Conservation (phyloP, 139 green algal genomes). For the Zygnema circumcarinatum region DNA sequence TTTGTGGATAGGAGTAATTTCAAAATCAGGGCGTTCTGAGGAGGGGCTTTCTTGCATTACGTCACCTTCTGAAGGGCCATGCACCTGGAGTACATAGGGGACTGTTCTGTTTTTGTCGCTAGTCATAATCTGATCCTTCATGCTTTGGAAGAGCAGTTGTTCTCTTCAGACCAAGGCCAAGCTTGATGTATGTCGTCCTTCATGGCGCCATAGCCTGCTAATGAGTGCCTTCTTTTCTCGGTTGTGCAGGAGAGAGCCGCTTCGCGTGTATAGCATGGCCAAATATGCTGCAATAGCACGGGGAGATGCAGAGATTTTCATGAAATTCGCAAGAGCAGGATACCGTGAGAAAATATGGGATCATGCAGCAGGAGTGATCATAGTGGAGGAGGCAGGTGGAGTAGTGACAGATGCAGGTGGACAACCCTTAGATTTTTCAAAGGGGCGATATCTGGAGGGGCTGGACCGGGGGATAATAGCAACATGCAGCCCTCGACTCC, state of each 20-base stretch:
- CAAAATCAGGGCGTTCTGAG: neutral
- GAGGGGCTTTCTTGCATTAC: too few species aligned
- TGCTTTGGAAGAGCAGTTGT: too few species aligned
- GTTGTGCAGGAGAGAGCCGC: constrained; percentile 21
- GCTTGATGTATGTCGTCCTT: too few species aligned
- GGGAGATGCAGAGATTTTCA: constrained; percentile 67
- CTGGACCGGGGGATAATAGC: constrained; percentile 66
- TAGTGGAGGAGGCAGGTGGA: constrained; percentile 68
- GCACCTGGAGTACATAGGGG: too few species aligned
- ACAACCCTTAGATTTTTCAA: constrained; percentile 61
- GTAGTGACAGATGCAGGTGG: constrained; percentile 64
- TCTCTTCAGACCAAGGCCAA: too few species aligned
- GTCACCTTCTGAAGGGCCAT: too few species aligned
- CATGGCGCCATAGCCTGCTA: too few species aligned
- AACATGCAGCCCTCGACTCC: constrained; percentile 43
- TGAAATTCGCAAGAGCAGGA: constrained; percentile 64
- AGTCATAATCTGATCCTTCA: too few species aligned
- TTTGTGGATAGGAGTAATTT: neutral
- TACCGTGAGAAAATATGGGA: constrained; percentile 71
- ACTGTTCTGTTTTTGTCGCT: too few species aligned
- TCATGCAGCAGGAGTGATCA: constrained; percentile 66
- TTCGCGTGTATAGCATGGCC: constrained; percentile 64
- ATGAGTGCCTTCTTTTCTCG: neutral
- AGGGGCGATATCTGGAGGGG: constrained; percentile 57
- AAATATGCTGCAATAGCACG: constrained; percentile 65